phyloP scores from a whole-genome alignment of 192 early-diverging fungal genomes.

The Mortierella alpina region DNA sequence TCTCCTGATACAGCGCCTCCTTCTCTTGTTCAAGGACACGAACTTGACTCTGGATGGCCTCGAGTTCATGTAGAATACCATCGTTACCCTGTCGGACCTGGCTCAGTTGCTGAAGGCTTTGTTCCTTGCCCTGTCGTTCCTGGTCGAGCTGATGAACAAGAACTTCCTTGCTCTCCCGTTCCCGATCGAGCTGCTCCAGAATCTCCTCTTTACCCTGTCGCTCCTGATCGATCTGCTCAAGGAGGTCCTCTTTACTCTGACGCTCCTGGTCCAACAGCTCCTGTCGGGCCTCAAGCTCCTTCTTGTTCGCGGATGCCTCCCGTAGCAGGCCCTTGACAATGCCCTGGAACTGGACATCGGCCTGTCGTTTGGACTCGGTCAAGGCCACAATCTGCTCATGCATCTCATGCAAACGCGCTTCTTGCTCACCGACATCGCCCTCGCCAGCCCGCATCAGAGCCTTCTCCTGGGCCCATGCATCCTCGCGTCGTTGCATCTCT shows the following conservation, averaged over 20 bases:
- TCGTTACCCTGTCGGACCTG: conserved; percentile 5
- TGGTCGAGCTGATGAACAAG: not conserved
- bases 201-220: conserved; percentile 22
- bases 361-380: conserved; percentile 50
- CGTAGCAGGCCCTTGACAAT: conserved; percentile 50
- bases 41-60: not conserved
- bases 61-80: not conserved
- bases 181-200: conserved; percentile 5
- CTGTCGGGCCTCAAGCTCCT: conserved; percentile 20
- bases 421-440: conserved; percentile 6
- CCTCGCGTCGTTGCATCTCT: conserved; percentile 47
- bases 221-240: conserved; percentile 10
- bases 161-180: conserved; percentile 4
- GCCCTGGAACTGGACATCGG: conserved; percentile 49
- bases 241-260: not conserved
- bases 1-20: conserved; percentile 1
- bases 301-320: conserved; percentile 39
- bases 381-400: conserved; percentile 37
- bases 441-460: conserved; percentile 2
- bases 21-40: not conserved
- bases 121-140: not conserved
- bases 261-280: conserved; percentile 15
- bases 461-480: conserved; percentile 35
- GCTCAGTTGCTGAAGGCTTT: not conserved
- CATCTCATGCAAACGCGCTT: conserved; percentile 32